A percentile compares a stretch with the other conserved stretches of the same genome.
phyloP scores from a whole-genome alignment of 345 rosid species.

The Odontarrhena argentea region DNA sequence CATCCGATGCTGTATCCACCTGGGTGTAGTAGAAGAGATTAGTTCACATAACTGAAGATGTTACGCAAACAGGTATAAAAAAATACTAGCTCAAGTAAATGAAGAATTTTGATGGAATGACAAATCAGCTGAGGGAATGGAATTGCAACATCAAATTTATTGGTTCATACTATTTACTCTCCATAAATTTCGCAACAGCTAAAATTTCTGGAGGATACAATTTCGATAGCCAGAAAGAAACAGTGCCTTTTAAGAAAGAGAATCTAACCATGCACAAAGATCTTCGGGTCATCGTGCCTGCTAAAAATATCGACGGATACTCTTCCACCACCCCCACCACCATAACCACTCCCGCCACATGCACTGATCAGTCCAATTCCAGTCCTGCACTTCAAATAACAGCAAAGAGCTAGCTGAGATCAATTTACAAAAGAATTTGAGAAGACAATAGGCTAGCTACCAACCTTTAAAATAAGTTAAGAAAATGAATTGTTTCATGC shows the following conservation, averaged over 20 bases:
- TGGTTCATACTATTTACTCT: constrained; percentile 6
- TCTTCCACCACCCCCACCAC: constrained; percentile 99
- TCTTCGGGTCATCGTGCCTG: constrained; percentile 90
- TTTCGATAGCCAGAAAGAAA: constrained; percentile 14
- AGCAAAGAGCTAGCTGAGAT: constrained; percentile 33
- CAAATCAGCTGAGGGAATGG: constrained; percentile 8
- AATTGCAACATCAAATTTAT: constrained; percentile 1
- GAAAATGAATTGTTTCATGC: constrained; percentile 1
- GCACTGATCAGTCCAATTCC: constrained; percentile 94
- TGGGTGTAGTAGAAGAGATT: constrained; percentile 42
- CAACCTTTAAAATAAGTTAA: constrained; percentile 24
- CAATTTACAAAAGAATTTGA: constrained; percentile 35
- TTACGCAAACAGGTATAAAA: not conserved
- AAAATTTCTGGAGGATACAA: constrained; percentile 11
- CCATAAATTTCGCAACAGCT: constrained; percentile 8
- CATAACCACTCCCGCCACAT: constrained; percentile 96
- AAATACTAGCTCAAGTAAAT: constrained; percentile 4
- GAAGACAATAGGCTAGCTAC: constrained; percentile 31
- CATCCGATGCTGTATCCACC: constrained; percentile 88
- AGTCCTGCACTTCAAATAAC: constrained; percentile 75
- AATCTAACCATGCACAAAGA: constrained; percentile 87
- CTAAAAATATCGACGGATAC: constrained; percentile 88
- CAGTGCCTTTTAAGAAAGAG: constrained; percentile 26
- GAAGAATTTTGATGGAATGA: constrained; percentile 1
- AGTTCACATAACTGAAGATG: constrained; percentile 24